Percentiles rank a stretch among this genome's conserved stretches.
Conservation (phyloP, 495 filamentous ascomycete genomes). For the Acidiella bohemica region DNA sequence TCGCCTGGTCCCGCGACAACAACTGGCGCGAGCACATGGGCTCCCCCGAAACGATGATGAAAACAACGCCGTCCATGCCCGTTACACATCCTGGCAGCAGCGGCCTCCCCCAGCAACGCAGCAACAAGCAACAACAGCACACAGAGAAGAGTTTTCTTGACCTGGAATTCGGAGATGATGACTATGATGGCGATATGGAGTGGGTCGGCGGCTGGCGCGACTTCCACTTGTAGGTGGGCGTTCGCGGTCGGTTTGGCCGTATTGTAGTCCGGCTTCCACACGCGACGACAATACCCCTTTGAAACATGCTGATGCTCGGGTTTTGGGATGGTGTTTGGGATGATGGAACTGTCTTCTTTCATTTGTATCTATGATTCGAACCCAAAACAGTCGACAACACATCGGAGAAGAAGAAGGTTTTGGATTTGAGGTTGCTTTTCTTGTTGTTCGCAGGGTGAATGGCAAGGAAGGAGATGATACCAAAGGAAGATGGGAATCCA, state of each 20-base stretch:
- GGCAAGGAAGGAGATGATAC: too few species aligned
- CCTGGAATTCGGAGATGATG: conserved; percentile 35
- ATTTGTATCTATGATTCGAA: not conserved
- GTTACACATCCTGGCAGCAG: not conserved
- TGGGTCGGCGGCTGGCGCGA: conserved; percentile 85
- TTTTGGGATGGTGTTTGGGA: too few species aligned
- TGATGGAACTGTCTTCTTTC: conserved; percentile 1
- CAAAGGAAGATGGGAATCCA: too few species aligned
- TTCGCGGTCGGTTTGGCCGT: not conserved
- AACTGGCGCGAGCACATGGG: conserved; percentile 16
- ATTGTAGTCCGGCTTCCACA: conserved; percentile 8
- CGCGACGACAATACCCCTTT: not conserved
- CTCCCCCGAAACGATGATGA: not conserved
- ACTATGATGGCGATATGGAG: conserved; percentile 53
- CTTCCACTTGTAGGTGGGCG: conserved; percentile 24
- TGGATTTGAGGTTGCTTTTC: too few species aligned
- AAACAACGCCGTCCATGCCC: conserved; percentile 1
- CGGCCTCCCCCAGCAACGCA: not conserved
- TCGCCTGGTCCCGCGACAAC: conserved; percentile 8
- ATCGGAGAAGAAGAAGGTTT: too few species aligned
- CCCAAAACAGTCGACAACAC: too few species aligned
- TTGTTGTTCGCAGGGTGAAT: too few species aligned
- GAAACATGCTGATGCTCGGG: too few species aligned
- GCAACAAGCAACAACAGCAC: too few species aligned
- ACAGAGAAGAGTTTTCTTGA: conserved; percentile 16